These are phyloP conservation scores for Candida sp. DNA, from an alignment of 1,139 yeast genomes.

Conservation along the genomic window DNA sequence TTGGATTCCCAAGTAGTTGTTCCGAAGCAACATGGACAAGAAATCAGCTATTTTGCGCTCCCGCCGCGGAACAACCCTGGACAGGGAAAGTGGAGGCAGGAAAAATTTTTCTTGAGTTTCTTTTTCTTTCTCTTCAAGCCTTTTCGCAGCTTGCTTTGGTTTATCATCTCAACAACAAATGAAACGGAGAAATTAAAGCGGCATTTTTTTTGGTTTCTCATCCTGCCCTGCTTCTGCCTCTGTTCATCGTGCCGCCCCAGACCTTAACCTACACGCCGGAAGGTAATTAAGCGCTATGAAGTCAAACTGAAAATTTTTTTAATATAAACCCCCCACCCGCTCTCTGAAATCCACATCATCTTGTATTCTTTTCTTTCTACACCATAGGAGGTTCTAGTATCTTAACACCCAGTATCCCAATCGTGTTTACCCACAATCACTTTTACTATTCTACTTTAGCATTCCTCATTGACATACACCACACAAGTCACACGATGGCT, in stretches of 20 bases:
- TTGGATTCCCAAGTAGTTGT: no score
- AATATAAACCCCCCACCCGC: no score
- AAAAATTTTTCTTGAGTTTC: not conserved
- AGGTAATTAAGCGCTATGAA: no score
- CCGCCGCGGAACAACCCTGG: no score
- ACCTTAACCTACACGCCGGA: not conserved
- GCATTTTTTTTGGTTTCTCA: not conserved
- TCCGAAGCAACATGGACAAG: not conserved
- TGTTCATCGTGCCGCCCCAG: not conserved
- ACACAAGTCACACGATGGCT: constrained; percentile 10
- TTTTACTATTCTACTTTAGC: no score
- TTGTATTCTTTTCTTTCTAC: no score
- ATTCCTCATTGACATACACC: no score
- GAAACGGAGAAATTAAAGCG: not conserved
- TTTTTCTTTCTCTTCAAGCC: not conserved
- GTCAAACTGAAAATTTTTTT: no score
- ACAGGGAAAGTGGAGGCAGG: not conserved
- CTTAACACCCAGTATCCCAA: no score
- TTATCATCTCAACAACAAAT: not conserved
- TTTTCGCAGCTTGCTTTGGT: not conserved
- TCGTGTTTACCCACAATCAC: no score
- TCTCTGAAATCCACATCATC: no score
- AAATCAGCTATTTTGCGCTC: not conserved
- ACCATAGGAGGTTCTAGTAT: no score
- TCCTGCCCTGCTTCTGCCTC: not conserved